Evolutionary conservation across 495 filamentous ascomycete species (phyloP), one percentile per base, ranked within the genome.

Genomic region (Achaetomiella virescens): DNA sequence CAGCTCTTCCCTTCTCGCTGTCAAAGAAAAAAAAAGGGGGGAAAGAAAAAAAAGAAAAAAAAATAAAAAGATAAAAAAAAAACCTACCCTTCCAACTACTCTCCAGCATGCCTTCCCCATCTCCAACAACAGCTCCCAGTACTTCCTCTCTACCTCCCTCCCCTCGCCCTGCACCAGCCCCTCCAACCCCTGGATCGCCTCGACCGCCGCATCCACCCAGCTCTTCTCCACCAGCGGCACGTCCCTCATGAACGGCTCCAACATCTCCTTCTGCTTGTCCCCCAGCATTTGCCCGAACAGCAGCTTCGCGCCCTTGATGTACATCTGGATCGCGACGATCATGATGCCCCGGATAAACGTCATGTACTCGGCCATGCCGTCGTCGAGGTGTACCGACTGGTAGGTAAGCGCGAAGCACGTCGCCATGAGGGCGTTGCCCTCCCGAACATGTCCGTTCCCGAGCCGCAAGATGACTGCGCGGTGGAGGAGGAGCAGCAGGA

Each of bases 351-450:
- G 73, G 36, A 82, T 75, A 66, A 85, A 84, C 11, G 82, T 79
- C 69, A 83, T 77, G 62, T 81, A 87, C 60, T 86, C 82, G 25
- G 70, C 66, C 52, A 85, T 69, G 12, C 83, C 82, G 67, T 85
- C 83, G 31, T 75, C 70, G 46, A 85, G 75, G 53, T 78, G 68
- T 42, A 77, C 74, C 0, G 80, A 79, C 61, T 85, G 82, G 70
- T 83, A 85, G 4, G 77, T 76, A 2, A 85, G 74, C 0, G 79
- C 75, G 56, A 81, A 79, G 57, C 79, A 82, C 1, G 83, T 80
- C 15, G 81, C 83, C 44, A 86, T 69, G 15, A 76, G 66, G 5
- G 73, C 75, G 56, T 78, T 78, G 27, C 71, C 72, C 55, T 76
- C 72, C 52, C 74, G 31, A 65, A 70, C 2, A 54, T 36, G 33